Base-by-base conservation (phyloP, 176 grass and related monocot species). In the Eragrostis nindensis region DNA sequence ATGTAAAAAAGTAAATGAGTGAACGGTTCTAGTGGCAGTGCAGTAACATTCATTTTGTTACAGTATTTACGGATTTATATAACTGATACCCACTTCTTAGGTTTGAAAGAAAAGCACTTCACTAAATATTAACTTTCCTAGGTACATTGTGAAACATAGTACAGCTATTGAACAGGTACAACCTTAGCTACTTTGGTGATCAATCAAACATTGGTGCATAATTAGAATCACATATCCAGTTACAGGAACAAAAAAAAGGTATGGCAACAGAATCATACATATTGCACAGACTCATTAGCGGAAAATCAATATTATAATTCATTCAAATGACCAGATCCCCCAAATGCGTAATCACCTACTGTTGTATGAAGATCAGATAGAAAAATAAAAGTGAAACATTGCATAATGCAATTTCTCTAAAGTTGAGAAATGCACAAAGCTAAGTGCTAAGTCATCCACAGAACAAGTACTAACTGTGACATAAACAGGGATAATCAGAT, bases 41-140 rank as follows among this genome's bases (percentile, higher is more conserved):
- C 18, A 22, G 19, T 79, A 70, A 53, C 12, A 65, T 77, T 12
- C 21, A 71, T 40, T 84, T 76, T 67, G 7, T 25, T 71, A 29
- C 14, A 68, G 8, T 52, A 12, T 11, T 53, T 55, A 8, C 30
- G 5, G 26, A 17, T 52, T n/a, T 43, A 54, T 76, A 49, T 61
- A 22, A 62, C 54, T 7, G 25, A 50, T 61, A 49, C 10, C 9
- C 16, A 52, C 29, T 43, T 62, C 49, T 56, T 12, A 17, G 25
- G 75, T 66, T 29, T 45, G 36, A 70, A 43, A 63, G 12, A 61
- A 4, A 80, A 47, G 26, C 19, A 66, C 16, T 36, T 57, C 17
- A 29, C 15, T 41, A 60, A 25, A 55, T 13, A 12, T 67, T 29
- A 17, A 36, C 36, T 79, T 62, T 70, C n/a, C 38, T 18, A 72